Conservation (phyloP, 2,329 filamentous ascomycete genomes). For the Colletotrichum trifolii region DNA sequence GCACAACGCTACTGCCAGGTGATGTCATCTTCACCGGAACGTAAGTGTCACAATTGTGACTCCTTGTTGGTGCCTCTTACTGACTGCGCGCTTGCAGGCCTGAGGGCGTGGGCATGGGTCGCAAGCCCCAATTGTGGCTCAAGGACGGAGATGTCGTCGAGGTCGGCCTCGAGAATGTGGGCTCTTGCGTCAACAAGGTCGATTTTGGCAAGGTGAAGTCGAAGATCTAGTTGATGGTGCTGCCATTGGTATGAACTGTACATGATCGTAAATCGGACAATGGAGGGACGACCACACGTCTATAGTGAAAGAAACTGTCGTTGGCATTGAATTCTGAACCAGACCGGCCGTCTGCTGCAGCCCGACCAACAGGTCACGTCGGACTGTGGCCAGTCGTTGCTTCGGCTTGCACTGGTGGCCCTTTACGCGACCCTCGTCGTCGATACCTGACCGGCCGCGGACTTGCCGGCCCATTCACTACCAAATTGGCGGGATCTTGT, state of each 20-base stretch:
- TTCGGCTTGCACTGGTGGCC: too few species aligned
- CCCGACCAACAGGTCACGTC: background rate
- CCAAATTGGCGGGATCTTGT: background rate
- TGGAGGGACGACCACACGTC: background rate
- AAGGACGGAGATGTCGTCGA: conserved; percentile 78
- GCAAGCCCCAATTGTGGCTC: conserved; percentile 74
- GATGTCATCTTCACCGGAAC: conserved; percentile 77
- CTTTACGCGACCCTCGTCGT: too few species aligned
- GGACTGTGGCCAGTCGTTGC: background rate
- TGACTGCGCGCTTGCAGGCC: conserved; percentile 55
- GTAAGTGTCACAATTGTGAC: conserved; percentile 46
- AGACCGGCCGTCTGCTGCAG: background rate
- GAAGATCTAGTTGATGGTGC: conserved; percentile 38
- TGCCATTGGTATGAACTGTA: background rate
- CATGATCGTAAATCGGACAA: too few species aligned
- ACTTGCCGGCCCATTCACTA: background rate
- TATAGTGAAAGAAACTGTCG: too few species aligned
- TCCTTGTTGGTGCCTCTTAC: conserved; percentile 14
- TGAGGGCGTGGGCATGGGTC: conserved; percentile 77
- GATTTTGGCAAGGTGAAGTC: conserved; percentile 44
- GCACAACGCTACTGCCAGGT: conserved; percentile 71
- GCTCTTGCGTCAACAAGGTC: conserved; percentile 64
- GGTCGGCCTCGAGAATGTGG: conserved; percentile 74
- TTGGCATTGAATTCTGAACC: background rate
- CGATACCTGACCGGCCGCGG: too few species aligned